Percentiles rank a stretch among this genome's conserved stretches.
Evolutionary conservation across 371 early-diverging fungal genomes (phyloP).

Genomic region (Conidiobolus incongruus): DNA sequence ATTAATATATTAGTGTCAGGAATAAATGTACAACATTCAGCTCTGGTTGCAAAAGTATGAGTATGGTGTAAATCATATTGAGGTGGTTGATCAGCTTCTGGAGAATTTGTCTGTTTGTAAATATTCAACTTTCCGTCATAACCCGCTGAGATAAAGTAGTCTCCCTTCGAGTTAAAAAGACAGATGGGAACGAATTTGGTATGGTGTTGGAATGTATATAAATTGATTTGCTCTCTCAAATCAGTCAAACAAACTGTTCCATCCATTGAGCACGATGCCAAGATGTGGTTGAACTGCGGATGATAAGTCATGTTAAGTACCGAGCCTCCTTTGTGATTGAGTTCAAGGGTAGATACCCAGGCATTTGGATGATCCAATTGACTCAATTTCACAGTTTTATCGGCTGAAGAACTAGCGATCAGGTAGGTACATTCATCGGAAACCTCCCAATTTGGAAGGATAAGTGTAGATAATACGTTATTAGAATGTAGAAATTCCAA

Average conservation of each 20-base stretch:
- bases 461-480: too few relatives aligned
- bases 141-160: conserved; percentile 31
- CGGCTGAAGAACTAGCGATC: conserved; percentile 31
- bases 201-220: conserved; percentile 36
- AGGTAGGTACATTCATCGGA: too few relatives aligned
- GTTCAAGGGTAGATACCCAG: conserved; percentile 11
- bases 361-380: conserved; percentile 12
- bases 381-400: conserved; percentile 33
- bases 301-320: conserved; percentile 39
- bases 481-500: too few relatives aligned
- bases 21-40: conserved; percentile 31
- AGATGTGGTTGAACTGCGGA: conserved; percentile 21
- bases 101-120: conserved; percentile 13
- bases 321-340: conserved; percentile 29
- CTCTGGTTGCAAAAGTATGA: conserved; percentile 23
- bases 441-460: too few relatives aligned
- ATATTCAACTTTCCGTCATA: conserved; percentile 42
- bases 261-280: conserved; percentile 51
- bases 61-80: background rate
- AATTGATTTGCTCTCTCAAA: conserved; percentile 15
- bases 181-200: conserved; percentile 40
- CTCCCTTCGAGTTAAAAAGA: conserved; percentile 30
- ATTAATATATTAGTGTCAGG: conserved; percentile 16
- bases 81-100: background rate
- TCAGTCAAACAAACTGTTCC: conserved; percentile 31